Evolutionary conservation across 225 moss, liverwort and hornwort species (phyloP).

Genomic region (Anthoceros angustus): DNA sequence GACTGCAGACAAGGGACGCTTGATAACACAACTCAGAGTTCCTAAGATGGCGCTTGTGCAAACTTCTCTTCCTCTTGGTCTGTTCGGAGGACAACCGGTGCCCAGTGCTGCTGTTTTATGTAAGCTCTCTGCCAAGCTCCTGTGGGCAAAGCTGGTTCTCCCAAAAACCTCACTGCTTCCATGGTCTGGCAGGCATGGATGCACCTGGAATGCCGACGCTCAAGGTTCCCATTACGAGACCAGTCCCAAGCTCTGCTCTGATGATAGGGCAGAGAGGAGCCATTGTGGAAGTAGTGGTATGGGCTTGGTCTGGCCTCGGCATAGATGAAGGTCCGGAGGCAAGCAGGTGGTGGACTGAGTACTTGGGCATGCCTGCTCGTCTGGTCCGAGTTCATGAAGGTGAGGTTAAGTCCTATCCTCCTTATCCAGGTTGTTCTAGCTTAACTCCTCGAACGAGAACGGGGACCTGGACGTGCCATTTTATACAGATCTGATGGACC

Average conservation of each 20-base stretch:
- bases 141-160: neutral
- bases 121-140: conserved; percentile 7
- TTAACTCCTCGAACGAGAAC: neutral
- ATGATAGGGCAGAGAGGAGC: neutral
- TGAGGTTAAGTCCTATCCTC: conserved; percentile 9
- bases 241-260: neutral
- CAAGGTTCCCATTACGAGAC: conserved; percentile 9
- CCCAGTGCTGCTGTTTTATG: conserved; percentile 32
- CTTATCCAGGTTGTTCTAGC: neutral
- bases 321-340: conserved; percentile 62
- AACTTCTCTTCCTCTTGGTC: conserved; percentile 46
- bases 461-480: neutral
- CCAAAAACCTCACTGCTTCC: neutral
- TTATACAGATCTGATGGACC: conserved; percentile 28
- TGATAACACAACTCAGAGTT: conserved; percentile 41
- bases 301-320: conserved; percentile 31
- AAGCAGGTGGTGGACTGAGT: conserved; percentile 56
- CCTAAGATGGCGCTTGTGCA: conserved; percentile 60
- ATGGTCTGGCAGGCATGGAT: conserved; percentile 29
- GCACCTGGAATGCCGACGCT: conserved; percentile 42
- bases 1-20: conserved; percentile 51
- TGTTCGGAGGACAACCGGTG: conserved; percentile 29
- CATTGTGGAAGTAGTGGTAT: conserved; percentile 17
- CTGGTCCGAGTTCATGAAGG: conserved; percentile 65
- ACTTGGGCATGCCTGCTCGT: conserved; percentile 46